Conservation (phyloP, 495 filamentous ascomycete genomes). For the Neurospora sp. region DNA sequence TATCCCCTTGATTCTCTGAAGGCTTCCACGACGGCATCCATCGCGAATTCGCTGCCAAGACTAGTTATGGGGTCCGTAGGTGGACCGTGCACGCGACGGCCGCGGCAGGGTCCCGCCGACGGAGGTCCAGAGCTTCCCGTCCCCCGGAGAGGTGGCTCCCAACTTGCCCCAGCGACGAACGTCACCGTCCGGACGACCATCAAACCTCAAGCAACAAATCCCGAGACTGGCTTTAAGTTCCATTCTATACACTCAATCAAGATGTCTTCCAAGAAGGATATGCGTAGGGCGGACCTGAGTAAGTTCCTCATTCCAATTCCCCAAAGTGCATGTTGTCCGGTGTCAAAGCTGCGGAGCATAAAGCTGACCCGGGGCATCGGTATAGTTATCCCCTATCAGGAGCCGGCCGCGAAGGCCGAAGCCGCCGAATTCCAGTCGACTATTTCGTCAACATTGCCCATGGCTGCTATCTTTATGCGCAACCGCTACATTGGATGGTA, state of each 20-base stretch:
- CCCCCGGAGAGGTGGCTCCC: background rate
- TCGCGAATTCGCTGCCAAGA: background rate
- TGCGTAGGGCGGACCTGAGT: slow-evolving; percentile 80
- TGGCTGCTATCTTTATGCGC: slow-evolving; percentile 89
- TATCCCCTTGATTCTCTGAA: background rate
- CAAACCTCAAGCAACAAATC: background rate
- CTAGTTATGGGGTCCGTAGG: background rate
- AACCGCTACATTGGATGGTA: slow-evolving; percentile 88
- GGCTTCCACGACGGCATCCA: background rate
- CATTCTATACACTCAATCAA: background rate
- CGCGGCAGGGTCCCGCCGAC: background rate
- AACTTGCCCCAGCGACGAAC: background rate
- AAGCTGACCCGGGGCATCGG: slow-evolving; percentile 15
- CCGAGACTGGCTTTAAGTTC: background rate
- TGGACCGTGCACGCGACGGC: background rate
- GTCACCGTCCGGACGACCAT: background rate
- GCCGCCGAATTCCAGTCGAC: slow-evolving; percentile 47
- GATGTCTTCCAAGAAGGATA: slow-evolving; percentile 74
- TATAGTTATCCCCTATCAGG: slow-evolving; percentile 42
- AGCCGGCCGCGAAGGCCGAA: slow-evolving; percentile 36
- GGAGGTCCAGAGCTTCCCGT: background rate
- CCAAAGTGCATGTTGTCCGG: slow-evolving; percentile 61
- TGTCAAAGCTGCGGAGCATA: slow-evolving; percentile 31
- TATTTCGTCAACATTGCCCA: slow-evolving; percentile 75
- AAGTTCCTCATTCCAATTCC: slow-evolving; percentile 45